Base-by-base conservation (phyloP, 2,329 filamentous ascomycete genomes). In the Aspergillus quadricinctus region DNA sequence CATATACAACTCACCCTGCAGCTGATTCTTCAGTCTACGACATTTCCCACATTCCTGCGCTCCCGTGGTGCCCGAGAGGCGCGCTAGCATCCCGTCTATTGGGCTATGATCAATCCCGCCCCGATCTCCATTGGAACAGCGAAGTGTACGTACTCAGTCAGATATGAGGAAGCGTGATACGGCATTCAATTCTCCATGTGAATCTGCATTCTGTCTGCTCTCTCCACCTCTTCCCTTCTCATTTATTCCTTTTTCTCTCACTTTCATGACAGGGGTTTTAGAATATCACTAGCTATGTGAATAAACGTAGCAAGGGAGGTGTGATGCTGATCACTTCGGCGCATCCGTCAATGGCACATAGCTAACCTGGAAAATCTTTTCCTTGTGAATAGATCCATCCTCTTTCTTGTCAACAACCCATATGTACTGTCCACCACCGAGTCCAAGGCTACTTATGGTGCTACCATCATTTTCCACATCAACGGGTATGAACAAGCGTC, bases 401-500 rank as follows among this genome's bases (percentile, higher is more conserved):
- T 77, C 77, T 60, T 79, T 79, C 73, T 87, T 88, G 64, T 87
- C 83, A 49, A 87, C 78, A 3, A 87, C 79, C 73, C 80, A 88
- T 48, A 88, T 85, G 68, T 83, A 78, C 68, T 88, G 85, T 21
- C 69, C 71, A 9, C 68, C 69, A 48, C 63, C 57, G 14, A 67
- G 49, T 8, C 64, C 64, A n/a, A 69, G 27, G 5, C 55, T 58
- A 19, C 55, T 40, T 14, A 61, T 17, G 4, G 54, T 21, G 17
- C 57, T 63, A 59, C 68, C 65, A 28, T 69, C 68, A 1, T 70
- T 68, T 28, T 78, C 77, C 8, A 75, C 69, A 45, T 82, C 81
- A 3, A 88, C 82, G 0, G 85, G 85, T n/a, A 88, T 84, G 68
- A 88, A 88, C 66, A 88, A 70, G 77, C 86, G 80, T 0, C 94